Conservation (phyloP, 1,139 yeast species). For the Yamadazyma siamensis region DNA sequence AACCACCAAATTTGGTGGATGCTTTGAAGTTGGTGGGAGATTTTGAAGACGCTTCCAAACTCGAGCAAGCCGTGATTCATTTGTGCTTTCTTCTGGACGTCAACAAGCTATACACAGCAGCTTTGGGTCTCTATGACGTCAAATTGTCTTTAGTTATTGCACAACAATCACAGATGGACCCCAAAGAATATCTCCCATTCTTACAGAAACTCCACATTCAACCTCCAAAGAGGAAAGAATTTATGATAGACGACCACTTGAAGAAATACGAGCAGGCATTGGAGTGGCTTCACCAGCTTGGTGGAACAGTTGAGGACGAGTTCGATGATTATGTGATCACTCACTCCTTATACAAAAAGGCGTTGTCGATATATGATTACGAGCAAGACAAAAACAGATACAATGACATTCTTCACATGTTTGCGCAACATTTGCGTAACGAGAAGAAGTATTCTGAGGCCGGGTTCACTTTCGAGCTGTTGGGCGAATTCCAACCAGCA, state of each 20-base stretch:
- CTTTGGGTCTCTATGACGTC: constrained; percentile 81
- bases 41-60: constrained; percentile 43
- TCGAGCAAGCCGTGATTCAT: constrained; percentile 70
- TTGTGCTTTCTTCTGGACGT: constrained; percentile 91
- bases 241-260: constrained; percentile 77
- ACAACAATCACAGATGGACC: constrained; percentile 96
- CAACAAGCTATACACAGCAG: constrained; percentile 71
- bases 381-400: constrained; percentile 45
- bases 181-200: constrained; percentile 93
- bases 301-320: constrained; percentile 49
- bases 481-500: constrained; percentile 57
- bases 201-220: constrained; percentile 74
- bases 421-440: constrained; percentile 59
- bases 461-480: constrained; percentile 71
- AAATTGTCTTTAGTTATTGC: constrained; percentile 80
- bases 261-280: constrained; percentile 68
- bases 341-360: constrained; percentile 74
- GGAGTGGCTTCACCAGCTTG: constrained; percentile 57
- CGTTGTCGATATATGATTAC: constrained; percentile 61
- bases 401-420: constrained; percentile 51
- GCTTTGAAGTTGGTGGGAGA: constrained; percentile 66
- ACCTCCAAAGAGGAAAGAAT: constrained; percentile 62
- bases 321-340: constrained; percentile 64
- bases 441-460: constrained; percentile 65
- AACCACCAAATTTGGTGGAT: constrained; percentile 76